Percentiles rank a stretch among this genome's conserved stretches.
Evolutionary conservation across 176 grass and related monocot genomes (phyloP).

Genomic region (Dendrocalamus sinicus): DNA sequence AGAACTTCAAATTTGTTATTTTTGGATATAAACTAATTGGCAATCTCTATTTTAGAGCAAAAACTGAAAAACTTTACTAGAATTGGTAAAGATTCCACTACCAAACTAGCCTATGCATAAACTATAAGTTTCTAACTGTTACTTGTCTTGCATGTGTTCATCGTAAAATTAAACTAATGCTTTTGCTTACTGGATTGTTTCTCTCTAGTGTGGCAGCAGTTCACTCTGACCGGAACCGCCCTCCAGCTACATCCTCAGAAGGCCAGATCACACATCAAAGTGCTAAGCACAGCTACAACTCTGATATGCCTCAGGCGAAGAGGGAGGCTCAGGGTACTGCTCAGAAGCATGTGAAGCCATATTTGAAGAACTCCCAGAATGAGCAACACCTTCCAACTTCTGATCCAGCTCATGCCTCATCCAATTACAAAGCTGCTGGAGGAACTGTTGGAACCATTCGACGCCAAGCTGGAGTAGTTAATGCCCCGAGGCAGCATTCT

Average conservation of each 20-base stretch:
- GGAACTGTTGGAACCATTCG: constrained; percentile 51
- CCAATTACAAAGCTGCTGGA: constrained; percentile 46
- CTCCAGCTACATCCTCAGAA: constrained; percentile 49
- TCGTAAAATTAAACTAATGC: constrained; percentile 11
- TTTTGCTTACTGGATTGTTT: constrained; percentile 42
- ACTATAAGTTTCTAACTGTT: constrained; percentile 3
- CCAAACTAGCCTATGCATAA: background rate
- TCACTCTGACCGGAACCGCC: constrained; percentile 48
- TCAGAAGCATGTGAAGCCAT: constrained; percentile 50
- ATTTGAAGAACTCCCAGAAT: constrained; percentile 52
- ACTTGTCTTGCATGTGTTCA: constrained; percentile 26
- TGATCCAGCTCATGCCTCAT: constrained; percentile 49
- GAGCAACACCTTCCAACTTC: constrained; percentile 46
- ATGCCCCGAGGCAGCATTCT: constrained; percentile 43
- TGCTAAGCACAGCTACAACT: constrained; percentile 30
- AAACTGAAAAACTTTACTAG: background rate
- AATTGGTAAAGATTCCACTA: background rate
- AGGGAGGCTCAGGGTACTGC: constrained; percentile 43
- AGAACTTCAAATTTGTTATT: background rate
- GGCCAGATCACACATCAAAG: constrained; percentile 39
- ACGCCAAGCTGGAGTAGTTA: constrained; percentile 49
- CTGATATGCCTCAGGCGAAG: constrained; percentile 41
- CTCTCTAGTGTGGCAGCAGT: constrained; percentile 47
- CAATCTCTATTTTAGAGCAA: background rate
- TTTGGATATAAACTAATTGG: background rate